Evolutionary conservation across 179 eudicot genomes (phyloP), one percentile per base, ranked within the genome.

Genomic region (Drosera spatulata): DNA sequence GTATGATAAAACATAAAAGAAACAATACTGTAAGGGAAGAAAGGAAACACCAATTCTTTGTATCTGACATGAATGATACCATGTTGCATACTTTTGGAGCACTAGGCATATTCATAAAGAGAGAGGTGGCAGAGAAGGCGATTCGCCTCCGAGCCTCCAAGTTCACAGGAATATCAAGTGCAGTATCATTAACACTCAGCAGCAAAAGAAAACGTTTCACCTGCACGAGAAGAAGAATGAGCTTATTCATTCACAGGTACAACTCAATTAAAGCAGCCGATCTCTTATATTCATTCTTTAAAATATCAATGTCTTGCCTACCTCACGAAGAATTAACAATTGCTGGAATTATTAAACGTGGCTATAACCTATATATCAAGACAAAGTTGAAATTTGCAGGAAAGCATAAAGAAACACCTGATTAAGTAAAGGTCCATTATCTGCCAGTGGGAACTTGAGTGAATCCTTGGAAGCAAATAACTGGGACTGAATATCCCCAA

Each of bases 31-130:
- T 2, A 4, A 7, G 8, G 45, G 45, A 43, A 43, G 45, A 43
- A 43, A 43, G 33, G 8, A 43, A 51, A 51, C 33, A n/a, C 6
- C 33, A 50, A 66, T 41, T 55, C 59, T 15, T 51, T 11, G 63
- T 4, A 46, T 44, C 71, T 71, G 59, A 85, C 99, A 97, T 94
- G 87, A 94, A 94, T 66, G 99, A 90, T 52, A 94, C 71, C 99
- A 94, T 94, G 69, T 80, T 83, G 66, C 87, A 91, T 62, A 90
- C 83, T 85, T 90, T 83, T 59, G 99, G 99, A 70, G 99, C 99
- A 59, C 58, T 69, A 68, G 99, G 99, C 75, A 94, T 85, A 76
- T 90, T 68, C 97, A 90, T 94, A 70, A 80, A 94, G 61, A 94
- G 87, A 55, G 99, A 94, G 63, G 97, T 94, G 50, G 97, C 86